Base-by-base conservation (phyloP, 108 stramenopile genomes). In the Schizochytrium sp. region DNA sequence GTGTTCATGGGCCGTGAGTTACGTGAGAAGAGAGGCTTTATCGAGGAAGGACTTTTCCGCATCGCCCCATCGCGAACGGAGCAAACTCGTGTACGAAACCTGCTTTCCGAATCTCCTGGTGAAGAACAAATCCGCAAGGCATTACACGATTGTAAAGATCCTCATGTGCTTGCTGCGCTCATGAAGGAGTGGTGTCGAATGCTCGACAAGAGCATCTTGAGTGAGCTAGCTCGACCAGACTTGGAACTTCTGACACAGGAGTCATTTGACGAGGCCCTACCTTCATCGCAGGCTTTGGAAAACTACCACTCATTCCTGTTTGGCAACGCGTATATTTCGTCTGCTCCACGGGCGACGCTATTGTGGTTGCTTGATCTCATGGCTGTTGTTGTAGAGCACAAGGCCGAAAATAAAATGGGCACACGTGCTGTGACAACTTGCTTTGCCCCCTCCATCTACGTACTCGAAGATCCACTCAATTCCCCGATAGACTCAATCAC, bases 101-200 rank as follows among this genome's bases (percentile, higher is more conserved):
- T 49, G 8, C 53, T 83, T 0, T 49, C 50, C 76, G 76, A 83
- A 40, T 55, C 76, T 28, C 38, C 76, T 1, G 40, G 53, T 28
- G 47, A 55, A 28, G 50, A 40, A 5, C 5, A 10, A 10, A 83
- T 53, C 45, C 15, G 10, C 50, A 17, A 40, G 5, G 76, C 53
- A n/a, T 28, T 83, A 53, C 47, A 10, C 53, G 45, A 49, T 5
- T 83, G 76, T 28, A 83, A 42, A 40, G 76, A 83, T 28, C 19
- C 76, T 49, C 76, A 83, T 53, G 53, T 55, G 10, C 49, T 83
- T 83, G 76, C 76, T n/a, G 76, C 76, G 47, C 53, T 83, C 47
- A 83, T 83, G 76, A 83, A 83, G 47, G 76, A 83, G 47, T 83
- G 76, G 76, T 83, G 76, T 28, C 45, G 76, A 83, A 83, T 83